These are phyloP conservation scores for Stephanodiscus triporus DNA, from an alignment of 108 stramenopile genomes.

Conservation along the genomic window DNA sequence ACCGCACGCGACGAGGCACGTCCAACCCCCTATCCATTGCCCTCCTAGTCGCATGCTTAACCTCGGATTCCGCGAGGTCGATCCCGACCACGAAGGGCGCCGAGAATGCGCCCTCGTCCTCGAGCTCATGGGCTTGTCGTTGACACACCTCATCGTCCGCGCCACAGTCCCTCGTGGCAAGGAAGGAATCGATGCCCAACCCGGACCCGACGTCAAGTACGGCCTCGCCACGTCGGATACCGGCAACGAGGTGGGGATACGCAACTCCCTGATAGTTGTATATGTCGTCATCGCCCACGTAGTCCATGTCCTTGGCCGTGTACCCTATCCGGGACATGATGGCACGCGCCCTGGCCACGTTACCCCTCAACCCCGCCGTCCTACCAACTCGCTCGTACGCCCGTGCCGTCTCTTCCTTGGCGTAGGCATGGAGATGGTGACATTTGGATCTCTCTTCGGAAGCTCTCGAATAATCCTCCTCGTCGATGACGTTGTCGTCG, in stretches of 20 bases:
- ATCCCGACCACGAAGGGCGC: constrained; percentile 68
- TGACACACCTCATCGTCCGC: constrained; percentile 9
- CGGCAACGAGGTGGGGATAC: constrained; percentile 69
- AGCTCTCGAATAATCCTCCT: constrained; percentile 8
- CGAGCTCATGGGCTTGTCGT: no score
- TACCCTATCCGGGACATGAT: constrained; percentile 74
- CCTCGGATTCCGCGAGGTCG: constrained; percentile 68
- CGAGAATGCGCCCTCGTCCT: constrained; percentile 10
- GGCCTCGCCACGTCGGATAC: constrained; percentile 60
- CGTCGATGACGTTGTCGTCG: constrained; percentile 37
- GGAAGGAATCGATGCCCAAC: constrained; percentile 74
- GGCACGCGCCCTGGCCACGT: constrained; percentile 58
- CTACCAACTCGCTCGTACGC: constrained; percentile 77
- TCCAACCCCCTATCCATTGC: constrained; percentile 47
- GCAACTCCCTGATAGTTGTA: constrained; percentile 87
- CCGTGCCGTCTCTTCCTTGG: constrained; percentile 62
- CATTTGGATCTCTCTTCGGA: constrained; percentile 1
- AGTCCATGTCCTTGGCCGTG: constrained; percentile 57
- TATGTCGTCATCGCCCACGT: constrained; percentile 61
- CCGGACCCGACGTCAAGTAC: constrained; percentile 80
- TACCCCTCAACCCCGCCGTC: constrained; percentile 63
- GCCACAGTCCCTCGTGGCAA: constrained; percentile 53
- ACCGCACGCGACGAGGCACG: constrained; percentile 23
- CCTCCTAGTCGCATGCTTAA: constrained; percentile 56
- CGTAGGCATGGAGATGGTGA: constrained; percentile 27